A percentile compares a stretch with the other conserved stretches of the same genome.
These are phyloP conservation scores for slime mould (Dictyostelium discoideum) DNA, from an alignment of 78 protist species.

Conservation along the genomic window DNA sequence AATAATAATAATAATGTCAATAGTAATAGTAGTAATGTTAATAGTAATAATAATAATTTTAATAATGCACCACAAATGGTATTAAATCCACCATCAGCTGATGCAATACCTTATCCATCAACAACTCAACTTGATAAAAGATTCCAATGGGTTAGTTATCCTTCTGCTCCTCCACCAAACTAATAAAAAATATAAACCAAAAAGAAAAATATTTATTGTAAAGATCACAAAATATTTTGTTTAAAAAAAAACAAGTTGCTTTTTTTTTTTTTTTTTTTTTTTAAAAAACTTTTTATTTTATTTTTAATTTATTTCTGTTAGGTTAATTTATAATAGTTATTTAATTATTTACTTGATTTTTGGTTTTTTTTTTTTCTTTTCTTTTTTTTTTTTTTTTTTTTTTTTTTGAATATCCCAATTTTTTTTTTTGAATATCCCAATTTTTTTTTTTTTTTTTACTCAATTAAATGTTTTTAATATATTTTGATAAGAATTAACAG, in stretches of 20 bases:
- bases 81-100: neutral
- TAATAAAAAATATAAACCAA: neutral
- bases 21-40: neutral
- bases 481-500: constrained; percentile 14
- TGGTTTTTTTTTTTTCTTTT: neutral
- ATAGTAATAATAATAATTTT: neutral
- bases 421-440: neutral
- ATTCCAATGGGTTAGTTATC: constrained; percentile 56
- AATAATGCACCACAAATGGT: neutral
- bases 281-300: too few species aligned
- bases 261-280: neutral
- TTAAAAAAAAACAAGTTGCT: neutral
- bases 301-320: neutral
- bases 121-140: neutral
- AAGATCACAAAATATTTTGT: neutral
- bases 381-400: neutral
- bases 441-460: neutral
- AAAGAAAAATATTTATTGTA: neutral
- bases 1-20: neutral
- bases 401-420: too few species aligned
- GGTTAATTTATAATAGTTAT: neutral
- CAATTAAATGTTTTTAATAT: neutral
- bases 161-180: neutral
- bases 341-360: too few species aligned
- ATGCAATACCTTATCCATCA: constrained; percentile 33